Base-by-base conservation (phyloP, 176 grass and related monocot genomes). In the Aegilops umbellulata region DNA sequence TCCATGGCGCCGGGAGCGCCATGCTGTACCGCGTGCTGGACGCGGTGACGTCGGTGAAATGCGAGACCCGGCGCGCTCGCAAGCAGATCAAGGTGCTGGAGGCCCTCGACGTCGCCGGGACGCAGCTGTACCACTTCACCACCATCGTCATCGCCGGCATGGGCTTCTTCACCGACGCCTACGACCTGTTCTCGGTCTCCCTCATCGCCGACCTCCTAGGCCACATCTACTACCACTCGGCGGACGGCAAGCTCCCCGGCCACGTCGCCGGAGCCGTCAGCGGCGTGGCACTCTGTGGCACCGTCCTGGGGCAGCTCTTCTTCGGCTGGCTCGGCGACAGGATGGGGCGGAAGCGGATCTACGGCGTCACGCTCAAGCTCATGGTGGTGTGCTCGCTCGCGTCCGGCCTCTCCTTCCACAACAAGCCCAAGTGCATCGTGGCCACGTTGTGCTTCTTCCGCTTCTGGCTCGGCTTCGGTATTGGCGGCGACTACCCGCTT, bases 311-410 rank as follows among this genome's bases (percentile, higher is more conserved):
- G 51, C 92, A 94, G 38, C 86, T 97, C 64, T 97, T 97, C 86
- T 97, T 97, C 26, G 94, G 94, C 80, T 97, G 94, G 94, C 94
- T 97, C 69, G 94, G 92, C 55, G 94, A 97, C 58, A 97, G 90
- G 92, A 53, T 53, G 49, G 16, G 67, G 31, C 66, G 66, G 8
- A 69, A 69, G 66, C 31, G 32, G 20, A 38, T 69, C 66, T 69
- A 69, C 3, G 66, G 31, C 8, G 67, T 70, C 4, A 70, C 34
- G 67, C 66, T 69, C 32, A 69, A 70, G 34, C 67, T 70, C 34
- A 70, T 70, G 67, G 67, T 39, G 20, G 67, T 70, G 67, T 70
- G 67, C 67, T 70, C 67, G 19, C 34, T 70, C 67, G 67, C 67
- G 20, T 39, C 67, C 67, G 67, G 67, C 67, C 67, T 70, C 34